These are phyloP conservation scores for Coprinopsis strossmayeri DNA, from an alignment of 768 basidiomycete genomes.

Conservation along the genomic window DNA sequence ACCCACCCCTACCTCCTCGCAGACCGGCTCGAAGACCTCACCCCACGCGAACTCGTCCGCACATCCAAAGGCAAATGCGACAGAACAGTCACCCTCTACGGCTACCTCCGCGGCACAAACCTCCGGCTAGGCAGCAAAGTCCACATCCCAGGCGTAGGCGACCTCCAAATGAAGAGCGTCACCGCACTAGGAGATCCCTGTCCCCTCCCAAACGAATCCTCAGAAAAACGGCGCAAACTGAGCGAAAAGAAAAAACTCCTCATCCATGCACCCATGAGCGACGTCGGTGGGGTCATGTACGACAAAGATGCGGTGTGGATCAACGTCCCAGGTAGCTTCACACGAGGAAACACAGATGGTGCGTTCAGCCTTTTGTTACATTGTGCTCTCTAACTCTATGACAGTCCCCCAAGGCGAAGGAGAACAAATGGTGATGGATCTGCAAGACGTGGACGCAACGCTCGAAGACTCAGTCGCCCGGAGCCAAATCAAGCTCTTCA, in stretches of 20 bases:
- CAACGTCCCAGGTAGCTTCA: slow-evolving; percentile 94
- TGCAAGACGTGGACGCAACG: slow-evolving; percentile 80
- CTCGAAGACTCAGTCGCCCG: slow-evolving; percentile 78
- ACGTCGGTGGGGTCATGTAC: slow-evolving; percentile 92
- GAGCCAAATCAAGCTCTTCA: slow-evolving; percentile 80
- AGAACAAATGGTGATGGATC: slow-evolving; percentile 94
- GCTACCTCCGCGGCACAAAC: slow-evolving; percentile 90
- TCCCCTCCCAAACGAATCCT: slow-evolving; percentile 85
- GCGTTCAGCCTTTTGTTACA: slow-evolving; percentile 15
- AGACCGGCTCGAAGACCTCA: slow-evolving; percentile 93
- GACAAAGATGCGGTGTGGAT: slow-evolving; percentile 99
- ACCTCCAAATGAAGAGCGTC: slow-evolving; percentile 71
- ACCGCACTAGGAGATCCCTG: slow-evolving; percentile 87
- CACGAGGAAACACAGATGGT: slow-evolving; percentile 67
- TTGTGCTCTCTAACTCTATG: slow-evolving; percentile 4
- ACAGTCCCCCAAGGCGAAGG: slow-evolving; percentile 85
- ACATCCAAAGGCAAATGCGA: slow-evolving; percentile 82
- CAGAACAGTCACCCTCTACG: slow-evolving; percentile 89
- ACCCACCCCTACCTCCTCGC: slow-evolving; percentile 91
- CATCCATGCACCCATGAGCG: slow-evolving; percentile 98
- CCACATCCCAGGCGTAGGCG: slow-evolving; percentile 94
- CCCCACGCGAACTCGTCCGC: slow-evolving; percentile 77
- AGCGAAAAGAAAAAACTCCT: slow-evolving; percentile 92
- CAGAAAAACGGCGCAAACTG: slow-evolving; percentile 86
- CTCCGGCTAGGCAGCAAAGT: slow-evolving; percentile 69